Evolutionary conservation across 2,329 filamentous ascomycete genomes (phyloP).

Genomic region (Trichoderma cornu-damae): DNA sequence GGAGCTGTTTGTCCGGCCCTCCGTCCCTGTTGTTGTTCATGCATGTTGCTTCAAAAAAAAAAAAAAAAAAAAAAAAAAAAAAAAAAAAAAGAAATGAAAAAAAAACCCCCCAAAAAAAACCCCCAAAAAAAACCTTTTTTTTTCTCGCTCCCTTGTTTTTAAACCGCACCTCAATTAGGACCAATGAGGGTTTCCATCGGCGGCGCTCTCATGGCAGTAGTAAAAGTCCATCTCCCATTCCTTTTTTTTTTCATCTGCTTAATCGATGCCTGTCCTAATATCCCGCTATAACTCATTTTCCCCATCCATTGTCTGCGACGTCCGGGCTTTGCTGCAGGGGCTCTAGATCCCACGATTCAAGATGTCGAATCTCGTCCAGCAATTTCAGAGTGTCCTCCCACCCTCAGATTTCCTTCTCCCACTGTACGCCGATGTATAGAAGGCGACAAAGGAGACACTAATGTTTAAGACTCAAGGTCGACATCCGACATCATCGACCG

Average conservation of each 20-base stretch:
- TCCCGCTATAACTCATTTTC: slow-evolving; percentile 19
- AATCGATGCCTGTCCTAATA: slow-evolving; percentile 18
- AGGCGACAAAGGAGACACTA: slow-evolving; percentile 17
- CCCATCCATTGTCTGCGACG: slow-evolving; percentile 9
- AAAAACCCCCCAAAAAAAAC: too few species aligned
- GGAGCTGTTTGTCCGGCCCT: background rate
- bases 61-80: too few species aligned
- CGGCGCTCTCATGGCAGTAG: slow-evolving; percentile 12
- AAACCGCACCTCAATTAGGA: slow-evolving; percentile 8
- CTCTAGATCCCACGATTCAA: slow-evolving; percentile 21
- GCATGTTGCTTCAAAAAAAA: background rate
- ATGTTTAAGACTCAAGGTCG: slow-evolving; percentile 15
- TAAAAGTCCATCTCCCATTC: slow-evolving; percentile 16
- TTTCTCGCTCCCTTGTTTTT: slow-evolving; percentile 1
- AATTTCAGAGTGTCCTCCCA: slow-evolving; percentile 8
- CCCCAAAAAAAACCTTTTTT: too few species aligned
- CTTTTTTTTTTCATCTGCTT: slow-evolving; percentile 19
- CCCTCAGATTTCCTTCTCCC: slow-evolving; percentile 9
- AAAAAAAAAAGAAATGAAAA: too few species aligned
- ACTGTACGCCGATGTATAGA: slow-evolving; percentile 8
- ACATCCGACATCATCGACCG: slow-evolving; percentile 23
- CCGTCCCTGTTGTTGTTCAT: background rate
- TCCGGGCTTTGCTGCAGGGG: slow-evolving; percentile 18
- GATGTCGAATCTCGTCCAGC: slow-evolving; percentile 17
- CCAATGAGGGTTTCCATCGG: background rate